Percentiles rank a stretch among this genome's conserved stretches.
These are phyloP conservation scores for Hibiscus trionum DNA, from an alignment of 345 rosid species.

Conservation along the genomic window DNA sequence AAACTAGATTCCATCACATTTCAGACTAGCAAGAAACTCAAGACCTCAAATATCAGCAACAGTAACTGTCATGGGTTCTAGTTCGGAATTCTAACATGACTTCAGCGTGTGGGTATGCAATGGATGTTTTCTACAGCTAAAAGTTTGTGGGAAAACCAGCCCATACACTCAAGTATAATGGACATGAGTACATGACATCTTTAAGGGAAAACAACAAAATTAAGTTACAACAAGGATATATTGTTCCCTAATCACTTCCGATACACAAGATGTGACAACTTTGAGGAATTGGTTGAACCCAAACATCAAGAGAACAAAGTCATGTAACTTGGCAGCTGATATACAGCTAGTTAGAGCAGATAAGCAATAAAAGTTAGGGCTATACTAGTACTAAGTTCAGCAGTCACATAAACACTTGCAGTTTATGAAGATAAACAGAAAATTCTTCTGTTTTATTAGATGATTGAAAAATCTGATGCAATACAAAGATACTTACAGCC, in stretches of 20 bases:
- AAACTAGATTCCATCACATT: not conserved
- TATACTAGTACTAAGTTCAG: not conserved
- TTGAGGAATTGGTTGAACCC: not conserved
- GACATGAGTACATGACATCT: not conserved
- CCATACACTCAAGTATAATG: not conserved
- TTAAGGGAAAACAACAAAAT: not conserved
- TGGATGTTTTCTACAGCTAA: not conserved
- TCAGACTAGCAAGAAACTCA: not conserved
- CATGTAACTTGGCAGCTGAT: not conserved
- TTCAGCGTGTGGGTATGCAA: not conserved
- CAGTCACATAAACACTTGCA: not conserved
- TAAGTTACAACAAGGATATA: not conserved
- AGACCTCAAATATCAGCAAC: not conserved
- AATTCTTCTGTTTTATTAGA: too few relatives aligned
- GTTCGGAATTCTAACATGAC: not conserved
- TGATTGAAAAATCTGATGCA: too few relatives aligned
- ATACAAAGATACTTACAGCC: too few relatives aligned
- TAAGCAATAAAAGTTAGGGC: not conserved
- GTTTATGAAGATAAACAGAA: too few relatives aligned
- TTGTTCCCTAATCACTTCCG: not conserved
- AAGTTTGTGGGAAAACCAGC: not conserved
- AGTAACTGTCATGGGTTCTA: not conserved
- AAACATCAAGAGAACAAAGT: not conserved
- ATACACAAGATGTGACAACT: not conserved
- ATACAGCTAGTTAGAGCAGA: not conserved